phyloP scores from a whole-genome alignment of 2,329 filamentous ascomycete species.

The Didymella pomorum region DNA sequence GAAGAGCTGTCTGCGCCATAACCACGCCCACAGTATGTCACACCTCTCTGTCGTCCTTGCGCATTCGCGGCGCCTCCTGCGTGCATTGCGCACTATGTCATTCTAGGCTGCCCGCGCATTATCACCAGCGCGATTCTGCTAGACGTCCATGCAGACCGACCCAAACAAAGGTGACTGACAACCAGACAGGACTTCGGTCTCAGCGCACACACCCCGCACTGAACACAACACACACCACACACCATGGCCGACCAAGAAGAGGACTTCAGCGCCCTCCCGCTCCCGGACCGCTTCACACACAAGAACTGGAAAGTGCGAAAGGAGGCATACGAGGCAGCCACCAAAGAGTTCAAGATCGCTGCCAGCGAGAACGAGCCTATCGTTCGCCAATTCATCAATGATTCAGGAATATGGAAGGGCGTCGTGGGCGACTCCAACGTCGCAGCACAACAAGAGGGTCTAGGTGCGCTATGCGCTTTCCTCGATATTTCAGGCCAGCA shows the following conservation, averaged over 20 bases:
- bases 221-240: constrained; percentile 19
- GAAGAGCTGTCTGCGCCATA: neutral
- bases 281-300: constrained; percentile 82
- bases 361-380: constrained; percentile 85
- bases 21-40: constrained; percentile 6
- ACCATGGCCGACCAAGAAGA: constrained; percentile 83
- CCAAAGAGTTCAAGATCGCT: constrained; percentile 83
- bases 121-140: constrained; percentile 4
- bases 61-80: neutral
- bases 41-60: neutral
- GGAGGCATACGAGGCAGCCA: constrained; percentile 89
- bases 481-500: constrained; percentile 88
- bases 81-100: neutral
- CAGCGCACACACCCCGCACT: constrained; percentile 18
- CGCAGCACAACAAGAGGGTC: constrained; percentile 91
- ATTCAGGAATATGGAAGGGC: constrained; percentile 87
- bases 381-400: constrained; percentile 86
- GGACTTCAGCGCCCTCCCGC: constrained; percentile 77
- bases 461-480: constrained; percentile 87
- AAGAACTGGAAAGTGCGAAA: constrained; percentile 99
- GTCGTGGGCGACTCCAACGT: constrained; percentile 96
- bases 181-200: constrained; percentile 6
- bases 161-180: constrained; percentile 16
- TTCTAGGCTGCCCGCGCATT: constrained; percentile 7
- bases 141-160: constrained; percentile 2